phyloP scores from a whole-genome alignment of 2,329 filamentous ascomycete species.

The Tolypocladium paradoxum region DNA sequence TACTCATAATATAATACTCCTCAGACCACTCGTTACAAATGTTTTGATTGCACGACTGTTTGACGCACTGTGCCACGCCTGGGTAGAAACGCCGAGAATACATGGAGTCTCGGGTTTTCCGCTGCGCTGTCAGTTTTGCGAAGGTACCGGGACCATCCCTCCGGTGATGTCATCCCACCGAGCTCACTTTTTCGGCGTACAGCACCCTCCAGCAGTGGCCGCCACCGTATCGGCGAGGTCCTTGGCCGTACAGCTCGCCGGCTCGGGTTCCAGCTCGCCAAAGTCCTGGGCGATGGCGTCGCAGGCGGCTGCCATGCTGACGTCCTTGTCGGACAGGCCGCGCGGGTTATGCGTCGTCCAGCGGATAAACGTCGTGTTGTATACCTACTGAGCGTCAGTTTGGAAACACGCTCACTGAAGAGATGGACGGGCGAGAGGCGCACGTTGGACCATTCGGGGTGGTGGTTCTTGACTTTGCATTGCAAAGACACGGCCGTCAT shows the following conservation, averaged over 20 bases:
- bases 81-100: no score
- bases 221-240: slow-evolving; percentile 36
- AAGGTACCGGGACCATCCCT: no score
- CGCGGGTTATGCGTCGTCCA: slow-evolving; percentile 63
- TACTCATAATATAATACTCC: slow-evolving; percentile 5
- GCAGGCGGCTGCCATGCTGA: slow-evolving; percentile 50
- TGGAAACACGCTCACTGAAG: background rate
- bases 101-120: no score
- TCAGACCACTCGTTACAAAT: background rate
- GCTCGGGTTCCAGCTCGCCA: slow-evolving; percentile 36
- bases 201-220: slow-evolving; percentile 40
- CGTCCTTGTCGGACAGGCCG: slow-evolving; percentile 55
- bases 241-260: slow-evolving; percentile 24
- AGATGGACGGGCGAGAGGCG: slow-evolving; percentile 8
- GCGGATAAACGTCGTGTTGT: slow-evolving; percentile 58
- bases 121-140: no score
- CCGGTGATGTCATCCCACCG: background rate
- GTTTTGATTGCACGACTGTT: background rate
- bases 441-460: slow-evolving; percentile 70
- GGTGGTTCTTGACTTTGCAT: slow-evolving; percentile 58
- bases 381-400: slow-evolving; percentile 36
- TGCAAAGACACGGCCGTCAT: slow-evolving; percentile 62
- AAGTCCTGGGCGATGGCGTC: slow-evolving; percentile 47
- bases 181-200: slow-evolving; percentile 29
- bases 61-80: no score